Evolutionary conservation across 306 rosid genomes (phyloP), one percentile per base, ranked within the genome.

Genomic region (Macrotyloma uniflorum): DNA sequence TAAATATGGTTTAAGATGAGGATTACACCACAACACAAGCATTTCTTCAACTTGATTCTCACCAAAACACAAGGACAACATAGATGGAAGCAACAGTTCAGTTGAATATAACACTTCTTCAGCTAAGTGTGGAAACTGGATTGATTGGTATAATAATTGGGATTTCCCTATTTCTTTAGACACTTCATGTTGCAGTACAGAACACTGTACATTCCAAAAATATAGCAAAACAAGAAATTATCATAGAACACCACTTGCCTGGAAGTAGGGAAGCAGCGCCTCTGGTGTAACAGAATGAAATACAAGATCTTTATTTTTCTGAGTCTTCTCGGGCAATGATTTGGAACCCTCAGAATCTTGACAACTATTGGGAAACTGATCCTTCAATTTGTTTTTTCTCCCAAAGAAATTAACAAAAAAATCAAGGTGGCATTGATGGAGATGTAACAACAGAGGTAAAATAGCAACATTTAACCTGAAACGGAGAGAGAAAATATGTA

Each of bases 211-310:
- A 13, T 55, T 72, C 10, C 16, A 23, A 67, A 46, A 73, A 47
- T 22, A 9, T 73, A 70, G 79, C 69, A 72, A 70, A 30, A 54
- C 13, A 19, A 59, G 42, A 30, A 54, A 36, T 33, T 35, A 74
- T 69, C 28, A 74, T 66, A 53, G 76, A 76, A 33, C 40, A 35
- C 47, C 49, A 87, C 94, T 89, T 83, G 83, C 98, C 98, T 95
- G 98, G 80, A 95, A 95, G 86, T 88, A 95, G 28, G 98, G 98
- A 88, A 95, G 98, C 85, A 92, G 80, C 63, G 98, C 98, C 79
- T 92, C 98, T 74, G 84, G 87, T 63, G 72, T 90, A 85, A 92
- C 66, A 24, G 82, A 75, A 73, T 74, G 85, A 74, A 79, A 65
- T 45, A 82, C 64, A 73, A 50, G 80, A 83, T 78, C 79, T 64